These are phyloP conservation scores for Aspergillus sp. DNA, from an alignment of 2,329 filamentous ascomycete species.

Conservation along the genomic window DNA sequence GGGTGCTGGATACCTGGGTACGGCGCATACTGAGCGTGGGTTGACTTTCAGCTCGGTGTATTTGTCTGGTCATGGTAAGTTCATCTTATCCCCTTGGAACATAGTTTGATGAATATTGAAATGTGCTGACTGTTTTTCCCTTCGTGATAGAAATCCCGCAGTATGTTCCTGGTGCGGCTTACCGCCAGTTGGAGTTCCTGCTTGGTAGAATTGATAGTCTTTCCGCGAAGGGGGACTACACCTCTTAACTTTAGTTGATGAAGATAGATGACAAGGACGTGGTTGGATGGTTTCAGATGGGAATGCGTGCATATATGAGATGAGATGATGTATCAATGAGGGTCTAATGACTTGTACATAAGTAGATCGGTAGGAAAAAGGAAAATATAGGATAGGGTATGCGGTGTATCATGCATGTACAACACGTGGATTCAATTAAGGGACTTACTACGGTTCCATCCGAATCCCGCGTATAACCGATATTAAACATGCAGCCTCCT, in stretches of 20 bases:
- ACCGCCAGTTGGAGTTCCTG: conserved; percentile 73
- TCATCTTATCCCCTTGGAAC: not conserved
- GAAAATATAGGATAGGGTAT: no score
- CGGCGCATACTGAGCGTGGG: conserved; percentile 70
- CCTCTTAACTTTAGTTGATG: not conserved
- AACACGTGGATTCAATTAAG: no score
- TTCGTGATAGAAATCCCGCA: conserved; percentile 51
- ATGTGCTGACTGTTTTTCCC: no score
- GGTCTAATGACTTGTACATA: no score
- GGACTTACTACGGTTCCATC: no score
- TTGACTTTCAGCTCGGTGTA: conserved; percentile 69
- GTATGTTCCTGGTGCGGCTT: conserved; percentile 68
- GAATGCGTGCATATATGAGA: not conserved
- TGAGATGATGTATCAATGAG: not conserved
- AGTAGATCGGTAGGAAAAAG: no score
- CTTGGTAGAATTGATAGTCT: conserved; percentile 61
- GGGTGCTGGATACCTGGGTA: conserved; percentile 68
- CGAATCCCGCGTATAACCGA: no score
- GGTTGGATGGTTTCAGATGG: not conserved
- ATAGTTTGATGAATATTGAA: not conserved
- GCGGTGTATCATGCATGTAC: no score
- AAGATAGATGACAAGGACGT: no score
- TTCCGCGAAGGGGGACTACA: conserved; percentile 10
- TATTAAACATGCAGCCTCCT: no score
- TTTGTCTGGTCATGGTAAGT: conserved; percentile 61